phyloP scores from a whole-genome alignment of 768 basidiomycete species.

The Auriscalpium vulgare region DNA sequence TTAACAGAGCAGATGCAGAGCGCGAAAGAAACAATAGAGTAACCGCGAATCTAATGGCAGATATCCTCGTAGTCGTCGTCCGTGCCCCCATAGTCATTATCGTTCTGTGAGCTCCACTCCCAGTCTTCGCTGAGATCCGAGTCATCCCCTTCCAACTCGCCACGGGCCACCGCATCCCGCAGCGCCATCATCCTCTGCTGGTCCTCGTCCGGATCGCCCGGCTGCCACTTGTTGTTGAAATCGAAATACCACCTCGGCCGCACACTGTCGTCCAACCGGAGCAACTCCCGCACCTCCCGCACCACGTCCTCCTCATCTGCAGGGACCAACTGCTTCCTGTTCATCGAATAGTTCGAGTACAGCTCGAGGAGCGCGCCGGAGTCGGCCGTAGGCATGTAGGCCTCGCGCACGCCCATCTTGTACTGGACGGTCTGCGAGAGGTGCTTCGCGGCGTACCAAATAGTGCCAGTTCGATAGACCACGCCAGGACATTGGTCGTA shows the following conservation, averaged over 20 bases:
- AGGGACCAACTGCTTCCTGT: neutral
- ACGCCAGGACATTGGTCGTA: too few relatives aligned
- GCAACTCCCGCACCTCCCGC: neutral
- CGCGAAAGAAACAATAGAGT: too few relatives aligned
- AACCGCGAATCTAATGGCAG: too few relatives aligned
- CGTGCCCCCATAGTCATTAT: too few relatives aligned
- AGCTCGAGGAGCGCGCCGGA: neutral
- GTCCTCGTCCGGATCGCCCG: neutral
- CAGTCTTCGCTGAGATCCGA: too few relatives aligned
- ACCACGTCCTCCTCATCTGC: neutral
- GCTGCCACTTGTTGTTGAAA: neutral
- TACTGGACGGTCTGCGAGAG: neutral
- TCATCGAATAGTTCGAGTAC: neutral
- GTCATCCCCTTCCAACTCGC: too few relatives aligned
- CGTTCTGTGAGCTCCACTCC: too few relatives aligned
- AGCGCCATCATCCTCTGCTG: neutral
- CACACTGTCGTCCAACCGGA: neutral
- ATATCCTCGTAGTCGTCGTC: too few relatives aligned
- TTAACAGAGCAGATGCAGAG: too few relatives aligned
- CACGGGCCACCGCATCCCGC: too few relatives aligned
- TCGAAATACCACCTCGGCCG: neutral
- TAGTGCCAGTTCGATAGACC: neutral
- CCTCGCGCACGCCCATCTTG: neutral
- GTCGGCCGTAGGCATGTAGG: neutral
- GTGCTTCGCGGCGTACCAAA: neutral